These are phyloP conservation scores for Coccinonectria pachysandricola DNA, from an alignment of 2,329 filamentous ascomycete species.

Conservation along the genomic window DNA sequence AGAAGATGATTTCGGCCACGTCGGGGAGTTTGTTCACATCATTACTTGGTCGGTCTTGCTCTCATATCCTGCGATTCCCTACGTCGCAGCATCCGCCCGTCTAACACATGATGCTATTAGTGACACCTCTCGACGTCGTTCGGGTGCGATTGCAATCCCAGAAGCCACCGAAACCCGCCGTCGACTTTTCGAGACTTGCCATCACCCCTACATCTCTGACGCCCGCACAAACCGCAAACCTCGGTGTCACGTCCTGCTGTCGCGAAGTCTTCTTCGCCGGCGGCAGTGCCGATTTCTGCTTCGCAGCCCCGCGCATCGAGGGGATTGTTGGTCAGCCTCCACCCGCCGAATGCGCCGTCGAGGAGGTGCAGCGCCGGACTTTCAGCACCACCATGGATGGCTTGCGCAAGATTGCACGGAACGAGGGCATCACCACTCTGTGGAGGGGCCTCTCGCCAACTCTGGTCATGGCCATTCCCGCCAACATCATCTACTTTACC, in stretches of 20 bases:
- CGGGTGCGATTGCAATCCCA: conserved; percentile 91
- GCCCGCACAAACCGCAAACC: conserved; percentile 63
- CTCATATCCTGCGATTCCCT: background rate
- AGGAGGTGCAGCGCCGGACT: conserved; percentile 72
- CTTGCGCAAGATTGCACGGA: conserved; percentile 83
- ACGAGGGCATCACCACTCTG: conserved; percentile 76
- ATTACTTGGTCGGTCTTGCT: conserved; percentile 57
- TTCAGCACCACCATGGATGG: conserved; percentile 91
- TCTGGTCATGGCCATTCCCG: conserved; percentile 83
- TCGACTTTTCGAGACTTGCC: conserved; percentile 46
- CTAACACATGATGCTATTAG: conserved; percentile 33
- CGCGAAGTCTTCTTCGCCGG: conserved; percentile 95
- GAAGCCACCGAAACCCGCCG: conserved; percentile 35
- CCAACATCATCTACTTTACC: conserved; percentile 97
- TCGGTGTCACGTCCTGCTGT: conserved; percentile 91
- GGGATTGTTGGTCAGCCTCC: conserved; percentile 34
- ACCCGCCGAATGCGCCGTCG: conserved; percentile 67
- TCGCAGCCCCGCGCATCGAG: conserved; percentile 54
- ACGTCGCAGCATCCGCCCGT: too few species aligned
- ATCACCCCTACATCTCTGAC: conserved; percentile 48
- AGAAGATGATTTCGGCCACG: conserved; percentile 93
- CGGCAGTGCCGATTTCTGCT: conserved; percentile 70
- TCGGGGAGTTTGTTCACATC: conserved; percentile 85
- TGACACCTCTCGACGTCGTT: conserved; percentile 93
- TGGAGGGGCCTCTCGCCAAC: conserved; percentile 96